Evolutionary conservation across 345 rosid genomes (phyloP), one percentile per base, ranked within the genome.

Genomic region (Hibiscus syriacus): DNA sequence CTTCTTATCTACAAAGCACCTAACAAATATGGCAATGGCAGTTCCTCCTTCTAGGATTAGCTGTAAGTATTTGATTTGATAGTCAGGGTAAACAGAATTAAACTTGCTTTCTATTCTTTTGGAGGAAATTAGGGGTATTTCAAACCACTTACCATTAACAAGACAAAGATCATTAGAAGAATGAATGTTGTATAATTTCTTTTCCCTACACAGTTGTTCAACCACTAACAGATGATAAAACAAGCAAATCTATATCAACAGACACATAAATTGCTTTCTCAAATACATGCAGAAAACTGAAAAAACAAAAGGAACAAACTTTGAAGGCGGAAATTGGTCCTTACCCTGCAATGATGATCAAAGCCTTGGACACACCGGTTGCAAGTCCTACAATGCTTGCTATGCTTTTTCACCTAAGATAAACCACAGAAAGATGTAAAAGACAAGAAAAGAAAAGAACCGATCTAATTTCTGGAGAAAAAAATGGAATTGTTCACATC

Each of bases 281-380:
- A 41, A 66, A 25, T 29, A n/a, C 16, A 48, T 69, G 36, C 3
- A n/a, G n/a, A n/a, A 38, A 67, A 56, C 34, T 11, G 23, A 38
- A 29, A 29, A n/a, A n/a, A n/a, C n/a, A 70, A 8, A 7, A 23
- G 9, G 8, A n/a, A 32, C 6, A 7, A 13, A 56, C 12, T 46
- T 11, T 2, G 30, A 29, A 12, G 12, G 26, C 53, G 20, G 53
- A 45, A 19, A 26, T n/a, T 38, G 57, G 38, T 56, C 3, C 77
- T 71, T 83, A 90, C 98, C 81, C 97, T 82, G 85, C 98, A 94
- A 77, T 94, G 99, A 74, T 94, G 99, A 78, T 94, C 99, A 77
- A 94, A 94, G 68, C 99, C 97, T 78, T 94, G 97, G 38, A 91
- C 96, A 78, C 97, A 94, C 4, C 97, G 79, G 80, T 91, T 86